Percentiles rank a stretch among this genome's conserved stretches.
These are phyloP conservation scores for Tephrocybe sp. DNA, from an alignment of 768 basidiomycete genomes.

Conservation along the genomic window DNA sequence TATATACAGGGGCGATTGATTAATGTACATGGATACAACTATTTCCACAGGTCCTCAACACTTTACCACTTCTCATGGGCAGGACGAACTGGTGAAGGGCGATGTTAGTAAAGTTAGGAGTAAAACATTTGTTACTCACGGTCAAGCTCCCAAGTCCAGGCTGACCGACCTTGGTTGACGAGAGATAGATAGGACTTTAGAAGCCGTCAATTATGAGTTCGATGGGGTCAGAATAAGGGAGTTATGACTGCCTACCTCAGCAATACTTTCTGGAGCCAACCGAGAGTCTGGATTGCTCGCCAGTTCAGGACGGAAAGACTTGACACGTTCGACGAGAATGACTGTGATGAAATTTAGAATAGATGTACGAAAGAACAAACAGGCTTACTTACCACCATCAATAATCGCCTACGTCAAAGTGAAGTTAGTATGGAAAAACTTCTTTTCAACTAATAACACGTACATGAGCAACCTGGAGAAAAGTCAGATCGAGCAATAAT, in stretches of 20 bases:
- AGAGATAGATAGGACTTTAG: constrained; percentile 64
- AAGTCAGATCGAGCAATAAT: background rate
- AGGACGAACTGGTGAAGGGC: constrained; percentile 32
- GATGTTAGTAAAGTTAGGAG: background rate
- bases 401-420: constrained; percentile 50
- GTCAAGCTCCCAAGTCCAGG: constrained; percentile 81
- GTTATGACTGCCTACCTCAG: constrained; percentile 42
- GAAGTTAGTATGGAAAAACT: background rate
- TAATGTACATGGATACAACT: too few relatives aligned
- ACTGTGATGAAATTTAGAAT: constrained; percentile 18
- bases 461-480: constrained; percentile 59
- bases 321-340: constrained; percentile 32
- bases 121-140: constrained; percentile 39
- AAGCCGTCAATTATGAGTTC: background rate
- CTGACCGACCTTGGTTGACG: constrained; percentile 63
- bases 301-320: constrained; percentile 30
- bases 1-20: too few relatives aligned
- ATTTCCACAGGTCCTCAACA: background rate
- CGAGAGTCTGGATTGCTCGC: constrained; percentile 42
- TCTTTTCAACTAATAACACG: constrained; percentile 22
- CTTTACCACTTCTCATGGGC: constrained; percentile 43
- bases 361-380: background rate
- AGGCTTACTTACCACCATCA: constrained; percentile 48
- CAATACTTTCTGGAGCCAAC: constrained; percentile 67
- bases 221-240: background rate